Evolutionary conservation across 768 basidiomycete species (phyloP), one percentile per base, ranked within the genome.

Genomic region (Suillus weaverae): DNA sequence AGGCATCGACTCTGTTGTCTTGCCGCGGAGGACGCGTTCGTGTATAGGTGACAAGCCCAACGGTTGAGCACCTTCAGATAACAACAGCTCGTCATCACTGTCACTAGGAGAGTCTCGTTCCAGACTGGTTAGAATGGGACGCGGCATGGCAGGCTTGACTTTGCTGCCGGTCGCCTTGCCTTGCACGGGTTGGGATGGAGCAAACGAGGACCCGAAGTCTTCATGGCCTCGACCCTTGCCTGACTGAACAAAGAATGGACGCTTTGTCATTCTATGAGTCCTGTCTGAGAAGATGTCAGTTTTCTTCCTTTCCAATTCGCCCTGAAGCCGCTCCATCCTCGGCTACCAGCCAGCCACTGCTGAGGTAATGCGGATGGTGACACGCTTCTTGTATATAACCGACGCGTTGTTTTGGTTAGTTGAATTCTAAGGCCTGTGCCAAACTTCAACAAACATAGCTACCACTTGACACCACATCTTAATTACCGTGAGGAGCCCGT

Each of bases 51-150:
- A 56, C 71, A 60, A 61, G 70, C 68, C 38, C 35, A 9, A 38
- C 2, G 22, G 59, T 44, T 48, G 50, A 16, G 74, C 72, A 46
- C 35, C 62, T 59, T 76, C 72, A 2, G 74, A 70, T 4, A 76
- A 65, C 44, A 74, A 66, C 35, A 76, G 61, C 26, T 76, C 76
- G 48, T 76, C 75, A 1, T 74, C 71, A 39, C 76, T 77, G 39
- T 70, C 69, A 26, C 68, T 61, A 30, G 57, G 63, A n/a, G 36
- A 1, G 36, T 64, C 56, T 11, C 11, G 13, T 44, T 68, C 10
- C 62, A 66, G 4, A 14, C 9, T 38, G 16, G 2, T 9, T 16
- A 44, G 2, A 10, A 0, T 32, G 13, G 7, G 30, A 22, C 8
- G 32, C 4, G 30, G 26, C 10, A 3, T 1, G 7, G 53, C 41